Evolutionary conservation across 1,284 basidiomycete genomes (phyloP), one percentile per base, ranked within the genome.

Genomic region (Ceratobasidium theobromae): DNA sequence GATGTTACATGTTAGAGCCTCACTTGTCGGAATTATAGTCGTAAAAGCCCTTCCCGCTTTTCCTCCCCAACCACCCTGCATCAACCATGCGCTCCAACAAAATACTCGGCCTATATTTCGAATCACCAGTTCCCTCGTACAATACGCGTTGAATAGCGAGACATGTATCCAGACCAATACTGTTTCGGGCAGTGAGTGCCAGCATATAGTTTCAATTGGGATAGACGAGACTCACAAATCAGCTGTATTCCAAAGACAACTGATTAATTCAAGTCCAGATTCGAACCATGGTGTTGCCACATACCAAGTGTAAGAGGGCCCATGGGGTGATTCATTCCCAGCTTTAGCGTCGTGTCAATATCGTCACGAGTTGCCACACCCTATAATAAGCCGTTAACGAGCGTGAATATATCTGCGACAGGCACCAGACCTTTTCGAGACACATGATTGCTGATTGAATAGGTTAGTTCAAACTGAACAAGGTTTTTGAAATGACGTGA

Each of bases 271-370:
- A 43, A 28, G 1, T 30, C 25, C 2, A 18, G 32, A 1, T 28
- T n/a, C n/a, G n/a, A n/a, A n/a, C n/a, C 6, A 32, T n/a, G 46
- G 16, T 33, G 54, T 16, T 16, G 46, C 3, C 6, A 73, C 82
- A 67, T 69, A 85, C 87, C 88, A 40, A 94, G 82, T 69, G 93
- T 88, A 14, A 95, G 78, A 1, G 92, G 92, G 14, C 95, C 95
- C 93, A 97, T 97, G 1, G 95, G 95, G 74, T 98, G 95, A 69
- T 88, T 90, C 93, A 97, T 98, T 52, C 95, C 96, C 16, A 97
- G 80, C 73, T 87, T 88, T 65, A 98, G 84, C 0, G 93, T 97
- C 71, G 88, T 93, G 78, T 98, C 96, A 70, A 98, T 98, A 75
- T 98, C 94, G 67, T 98, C 94, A 46, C 91, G 86, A 1, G 92